A percentile compares a stretch with the other conserved stretches of the same genome.
These are phyloP conservation scores for Lodderomyces oxycetoniae DNA, from an alignment of 1,139 yeast genomes.

Conservation along the genomic window DNA sequence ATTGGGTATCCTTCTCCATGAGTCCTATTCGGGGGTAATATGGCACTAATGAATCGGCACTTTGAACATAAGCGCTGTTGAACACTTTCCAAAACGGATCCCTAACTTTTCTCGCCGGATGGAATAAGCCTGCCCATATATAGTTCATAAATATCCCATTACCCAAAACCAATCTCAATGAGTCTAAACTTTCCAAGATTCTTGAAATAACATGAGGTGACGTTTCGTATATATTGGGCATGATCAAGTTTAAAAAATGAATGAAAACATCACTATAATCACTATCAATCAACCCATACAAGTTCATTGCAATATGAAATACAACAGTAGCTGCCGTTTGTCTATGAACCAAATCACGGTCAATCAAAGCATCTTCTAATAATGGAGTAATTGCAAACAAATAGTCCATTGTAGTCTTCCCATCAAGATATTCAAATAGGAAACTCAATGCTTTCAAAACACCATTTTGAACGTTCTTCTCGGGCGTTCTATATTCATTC, in stretches of 20 bases:
- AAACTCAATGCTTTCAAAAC: slow-evolving; percentile 89
- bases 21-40: slow-evolving; percentile 60
- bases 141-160: slow-evolving; percentile 72
- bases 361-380: slow-evolving; percentile 85
- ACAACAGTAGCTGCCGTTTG: slow-evolving; percentile 94
- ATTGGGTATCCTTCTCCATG: slow-evolving; percentile 16
- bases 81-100: slow-evolving; percentile 80
- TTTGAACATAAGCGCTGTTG: slow-evolving; percentile 71
- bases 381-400: slow-evolving; percentile 77
- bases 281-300: slow-evolving; percentile 70
- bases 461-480: slow-evolving; percentile 92
- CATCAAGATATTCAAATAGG: slow-evolving; percentile 88
- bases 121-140: slow-evolving; percentile 84
- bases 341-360: slow-evolving; percentile 87
- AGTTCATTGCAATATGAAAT: slow-evolving; percentile 74
- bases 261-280: slow-evolving; percentile 59
- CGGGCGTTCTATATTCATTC: slow-evolving; percentile 94
- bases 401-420: slow-evolving; percentile 69
- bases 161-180: slow-evolving; percentile 70
- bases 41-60: slow-evolving; percentile 75
- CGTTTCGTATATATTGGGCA: slow-evolving; percentile 87
- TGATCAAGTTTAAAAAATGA: slow-evolving; percentile 66
- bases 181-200: slow-evolving; percentile 76
- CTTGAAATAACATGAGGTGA: slow-evolving; percentile 92
- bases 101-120: slow-evolving; percentile 87